phyloP scores from a whole-genome alignment of 306 rosid species.

The Sophora flavescens region DNA sequence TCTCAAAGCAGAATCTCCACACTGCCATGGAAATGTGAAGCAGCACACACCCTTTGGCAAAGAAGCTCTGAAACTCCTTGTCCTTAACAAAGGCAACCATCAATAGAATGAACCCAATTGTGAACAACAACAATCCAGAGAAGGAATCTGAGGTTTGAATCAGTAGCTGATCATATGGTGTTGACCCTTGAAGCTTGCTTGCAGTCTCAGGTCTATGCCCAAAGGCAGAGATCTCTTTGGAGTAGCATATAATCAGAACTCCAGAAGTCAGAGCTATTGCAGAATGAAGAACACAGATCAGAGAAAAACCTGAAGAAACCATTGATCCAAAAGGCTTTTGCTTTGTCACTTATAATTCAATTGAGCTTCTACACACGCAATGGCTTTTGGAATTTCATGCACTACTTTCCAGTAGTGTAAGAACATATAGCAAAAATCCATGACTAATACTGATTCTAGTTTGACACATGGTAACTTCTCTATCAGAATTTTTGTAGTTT shows the following conservation, averaged over 20 bases:
- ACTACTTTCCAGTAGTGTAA: too few species aligned
- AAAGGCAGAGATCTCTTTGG: conserved; percentile 63
- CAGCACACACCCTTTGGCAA: conserved; percentile 84
- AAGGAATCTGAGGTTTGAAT: conserved; percentile 83
- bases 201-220: conserved; percentile 77
- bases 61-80: conserved; percentile 83
- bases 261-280: conserved; percentile 69
- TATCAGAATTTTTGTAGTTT: neutral
- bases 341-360: neutral
- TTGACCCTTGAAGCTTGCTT: conserved; percentile 85
- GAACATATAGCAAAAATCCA: too few species aligned
- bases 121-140: conserved; percentile 80
- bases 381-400: neutral
- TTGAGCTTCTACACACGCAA: conserved; percentile 4
- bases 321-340: conserved; percentile 42
- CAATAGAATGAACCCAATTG: conserved; percentile 75
- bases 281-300: conserved; percentile 75
- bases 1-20: conserved; percentile 80
- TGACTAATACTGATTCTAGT: neutral
- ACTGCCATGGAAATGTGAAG: conserved; percentile 88
- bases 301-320: conserved; percentile 66
- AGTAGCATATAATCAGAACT: conserved; percentile 68
- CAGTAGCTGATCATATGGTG: conserved; percentile 82
- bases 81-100: conserved; percentile 91
- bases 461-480: conserved; percentile 3